These are phyloP conservation scores for Saccharomyces paradoxus DNA, from an alignment of 805 yeast species.

Conservation along the genomic window DNA sequence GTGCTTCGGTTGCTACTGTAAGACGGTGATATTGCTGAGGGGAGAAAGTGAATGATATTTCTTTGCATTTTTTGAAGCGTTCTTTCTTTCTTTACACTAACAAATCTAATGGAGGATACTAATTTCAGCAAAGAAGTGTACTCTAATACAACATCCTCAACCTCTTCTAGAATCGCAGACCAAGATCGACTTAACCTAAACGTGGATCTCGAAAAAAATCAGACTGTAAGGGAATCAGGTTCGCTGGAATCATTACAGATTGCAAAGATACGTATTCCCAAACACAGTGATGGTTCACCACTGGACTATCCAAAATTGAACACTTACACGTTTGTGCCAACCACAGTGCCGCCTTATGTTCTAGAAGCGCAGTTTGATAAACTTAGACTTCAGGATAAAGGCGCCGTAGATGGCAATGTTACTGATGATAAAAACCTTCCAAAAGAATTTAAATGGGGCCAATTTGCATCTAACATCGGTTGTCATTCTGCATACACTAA, in stretches of 20 bases:
- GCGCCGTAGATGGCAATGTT: slow-evolving; percentile 22
- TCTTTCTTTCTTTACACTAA: neutral
- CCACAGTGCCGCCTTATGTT: slow-evolving; percentile 57
- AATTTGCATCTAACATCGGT: slow-evolving; percentile 35
- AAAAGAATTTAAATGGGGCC: slow-evolving; percentile 37
- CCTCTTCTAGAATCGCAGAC: neutral
- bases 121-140: neutral
- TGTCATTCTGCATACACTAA: slow-evolving; percentile 22
- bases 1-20: neutral
- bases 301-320: slow-evolving; percentile 12
- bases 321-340: slow-evolving; percentile 33
- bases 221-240: neutral
- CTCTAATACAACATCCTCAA: neutral
- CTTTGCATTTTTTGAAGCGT: neutral
- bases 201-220: neutral
- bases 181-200: neutral
- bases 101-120: neutral
- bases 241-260: neutral
- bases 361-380: slow-evolving; percentile 37
- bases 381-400: slow-evolving; percentile 10
- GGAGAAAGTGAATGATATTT: neutral
- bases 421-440: slow-evolving; percentile 6
- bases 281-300: neutral
- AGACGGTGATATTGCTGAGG: neutral
- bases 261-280: neutral